Evolutionary conservation across 768 basidiomycete species (phyloP).

Genomic region (Russula foetens): DNA sequence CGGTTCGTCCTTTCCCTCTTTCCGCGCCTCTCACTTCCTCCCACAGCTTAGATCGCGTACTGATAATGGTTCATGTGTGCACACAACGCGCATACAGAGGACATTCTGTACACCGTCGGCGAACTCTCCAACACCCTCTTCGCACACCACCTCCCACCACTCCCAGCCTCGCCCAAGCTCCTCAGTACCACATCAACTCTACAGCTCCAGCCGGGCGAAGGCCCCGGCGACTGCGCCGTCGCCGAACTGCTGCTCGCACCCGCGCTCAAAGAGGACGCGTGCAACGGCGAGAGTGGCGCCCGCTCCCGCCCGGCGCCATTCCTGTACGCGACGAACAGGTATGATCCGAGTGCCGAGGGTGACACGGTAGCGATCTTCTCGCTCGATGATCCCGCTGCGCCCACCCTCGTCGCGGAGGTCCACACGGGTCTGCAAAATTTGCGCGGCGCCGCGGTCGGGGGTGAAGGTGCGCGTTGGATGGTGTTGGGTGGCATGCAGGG

Average conservation of each 20-base stretch:
- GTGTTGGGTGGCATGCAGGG: constrained; percentile 56
- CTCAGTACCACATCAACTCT: constrained; percentile 40
- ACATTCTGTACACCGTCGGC: constrained; percentile 53
- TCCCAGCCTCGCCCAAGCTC: constrained; percentile 30
- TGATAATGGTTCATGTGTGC: too few species aligned
- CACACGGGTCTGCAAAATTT: constrained; percentile 63
- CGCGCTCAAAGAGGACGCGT: constrained; percentile 29
- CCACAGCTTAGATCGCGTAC: background rate
- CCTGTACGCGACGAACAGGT: constrained; percentile 69
- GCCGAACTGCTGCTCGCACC: constrained; percentile 61
- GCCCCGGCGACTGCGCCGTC: constrained; percentile 45
- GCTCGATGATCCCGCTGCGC: constrained; percentile 36
- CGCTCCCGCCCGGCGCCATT: constrained; percentile 31
- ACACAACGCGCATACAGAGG: constrained; percentile 34
- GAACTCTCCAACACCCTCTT: constrained; percentile 56
- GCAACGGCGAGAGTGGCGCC: too few species aligned
- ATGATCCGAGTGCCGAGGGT: constrained; percentile 59
- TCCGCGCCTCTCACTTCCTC: background rate
- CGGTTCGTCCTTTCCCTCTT: too few species aligned
- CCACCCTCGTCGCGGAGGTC: constrained; percentile 52
- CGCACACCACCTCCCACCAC: constrained; percentile 44
- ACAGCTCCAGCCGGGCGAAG: constrained; percentile 29
- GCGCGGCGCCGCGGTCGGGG: constrained; percentile 61
- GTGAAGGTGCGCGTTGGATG: constrained; percentile 51
- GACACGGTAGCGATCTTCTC: constrained; percentile 69